Conservation (phyloP, 495 filamentous ascomycete genomes). For the Hypoxylon subgilvum region DNA sequence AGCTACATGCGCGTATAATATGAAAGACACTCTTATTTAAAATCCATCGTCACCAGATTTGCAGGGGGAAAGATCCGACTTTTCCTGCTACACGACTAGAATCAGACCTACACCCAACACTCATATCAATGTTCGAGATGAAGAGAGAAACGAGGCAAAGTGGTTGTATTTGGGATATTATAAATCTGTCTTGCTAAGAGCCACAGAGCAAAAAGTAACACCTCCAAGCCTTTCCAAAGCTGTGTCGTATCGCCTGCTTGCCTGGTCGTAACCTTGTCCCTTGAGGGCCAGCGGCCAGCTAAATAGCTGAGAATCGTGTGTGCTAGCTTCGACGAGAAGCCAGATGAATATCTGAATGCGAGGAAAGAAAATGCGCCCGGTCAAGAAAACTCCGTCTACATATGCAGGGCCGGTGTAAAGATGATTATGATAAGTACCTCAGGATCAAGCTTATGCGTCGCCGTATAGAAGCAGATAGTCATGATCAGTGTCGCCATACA, state of each 20-base stretch:
- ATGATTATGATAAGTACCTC: slow-evolving; percentile 34
- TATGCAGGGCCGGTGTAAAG: slow-evolving; percentile 25
- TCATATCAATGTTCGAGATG: slow-evolving; percentile 3
- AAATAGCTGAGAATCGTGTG: not conserved
- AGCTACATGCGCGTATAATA: too few species aligned
- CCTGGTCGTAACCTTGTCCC: not conserved
- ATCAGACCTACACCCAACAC: not conserved
- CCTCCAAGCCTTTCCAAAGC: slow-evolving; percentile 27
- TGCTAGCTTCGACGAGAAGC: not conserved
- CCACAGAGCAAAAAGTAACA: slow-evolving; percentile 25
- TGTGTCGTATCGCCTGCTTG: not conserved
- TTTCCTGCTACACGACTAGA: too few species aligned
- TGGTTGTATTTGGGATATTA: slow-evolving; percentile 33
- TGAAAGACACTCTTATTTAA: too few species aligned
- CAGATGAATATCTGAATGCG: slow-evolving; percentile 23
- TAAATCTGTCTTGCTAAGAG: slow-evolving; percentile 20
- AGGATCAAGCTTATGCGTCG: slow-evolving; percentile 32
- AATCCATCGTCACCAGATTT: too few species aligned
- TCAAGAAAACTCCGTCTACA: slow-evolving; percentile 11
- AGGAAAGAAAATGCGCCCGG: slow-evolving; percentile 21
- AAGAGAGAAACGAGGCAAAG: slow-evolving; percentile 11
- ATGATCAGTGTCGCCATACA: slow-evolving; percentile 15
- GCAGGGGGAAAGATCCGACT: too few species aligned
- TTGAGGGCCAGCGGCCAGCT: too few species aligned
- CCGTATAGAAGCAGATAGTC: slow-evolving; percentile 15